Percentiles rank a stretch among this genome's conserved stretches.
phyloP scores from a whole-genome alignment of 495 filamentous ascomycete species.

The Aspergillus mulundensis region DNA sequence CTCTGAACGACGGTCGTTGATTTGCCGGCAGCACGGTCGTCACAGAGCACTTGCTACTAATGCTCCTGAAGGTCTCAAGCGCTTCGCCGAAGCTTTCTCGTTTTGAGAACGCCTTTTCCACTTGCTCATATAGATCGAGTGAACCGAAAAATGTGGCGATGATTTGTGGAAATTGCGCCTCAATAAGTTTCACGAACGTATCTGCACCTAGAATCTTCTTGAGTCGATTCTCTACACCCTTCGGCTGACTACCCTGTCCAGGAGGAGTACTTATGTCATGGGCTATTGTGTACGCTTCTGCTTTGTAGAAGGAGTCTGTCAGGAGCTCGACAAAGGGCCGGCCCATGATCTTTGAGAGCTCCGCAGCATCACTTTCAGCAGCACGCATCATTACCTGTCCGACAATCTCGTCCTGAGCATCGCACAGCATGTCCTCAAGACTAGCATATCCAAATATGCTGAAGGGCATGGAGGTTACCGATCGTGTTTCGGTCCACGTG shows the following conservation, averaged over 20 bases:
- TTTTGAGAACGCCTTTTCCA: slow-evolving; percentile 69
- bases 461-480: slow-evolving; percentile 68
- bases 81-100: slow-evolving; percentile 55
- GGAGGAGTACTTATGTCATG: slow-evolving; percentile 66
- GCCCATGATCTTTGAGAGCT: slow-evolving; percentile 55
- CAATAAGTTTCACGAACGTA: slow-evolving; percentile 54
- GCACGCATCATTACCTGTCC: slow-evolving; percentile 83
- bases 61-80: slow-evolving; percentile 58
- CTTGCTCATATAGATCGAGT: slow-evolving; percentile 68
- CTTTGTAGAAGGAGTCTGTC: slow-evolving; percentile 67
- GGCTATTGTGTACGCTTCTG: slow-evolving; percentile 78
- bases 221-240: slow-evolving; percentile 63
- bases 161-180: slow-evolving; percentile 68
- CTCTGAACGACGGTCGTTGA: slow-evolving; percentile 83
- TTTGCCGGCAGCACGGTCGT: slow-evolving; percentile 58
- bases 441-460: slow-evolving; percentile 72
- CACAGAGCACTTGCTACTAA: slow-evolving; percentile 61
- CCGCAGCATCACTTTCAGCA: slow-evolving; percentile 56
- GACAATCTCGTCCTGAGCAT: slow-evolving; percentile 74
- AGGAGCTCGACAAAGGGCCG: slow-evolving; percentile 55
- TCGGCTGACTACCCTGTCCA: slow-evolving; percentile 44
- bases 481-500: slow-evolving; percentile 73
- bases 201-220: slow-evolving; percentile 66
- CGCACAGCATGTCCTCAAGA: slow-evolving; percentile 63
- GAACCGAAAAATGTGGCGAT: slow-evolving; percentile 66